These are phyloP conservation scores for Aspergillus ibericus DNA, from an alignment of 2,329 filamentous ascomycete species.

Conservation along the genomic window DNA sequence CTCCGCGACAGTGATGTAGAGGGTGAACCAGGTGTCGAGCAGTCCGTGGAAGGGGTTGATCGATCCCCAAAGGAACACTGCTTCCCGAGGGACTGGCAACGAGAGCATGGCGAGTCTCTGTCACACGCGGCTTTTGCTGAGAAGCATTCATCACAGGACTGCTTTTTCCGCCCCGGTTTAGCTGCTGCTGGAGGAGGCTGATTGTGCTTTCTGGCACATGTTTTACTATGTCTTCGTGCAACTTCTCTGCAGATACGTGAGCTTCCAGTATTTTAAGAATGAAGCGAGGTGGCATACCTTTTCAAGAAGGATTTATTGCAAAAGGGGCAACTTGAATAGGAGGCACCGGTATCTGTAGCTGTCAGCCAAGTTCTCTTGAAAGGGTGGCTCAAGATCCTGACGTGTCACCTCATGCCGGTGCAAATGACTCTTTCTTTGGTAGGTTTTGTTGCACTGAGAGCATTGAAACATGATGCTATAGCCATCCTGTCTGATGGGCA, in stretches of 20 bases:
- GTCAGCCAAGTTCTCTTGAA: not conserved
- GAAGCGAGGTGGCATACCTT: constrained; percentile 15
- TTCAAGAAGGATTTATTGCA: constrained; percentile 33
- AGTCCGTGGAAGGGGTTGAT: not conserved
- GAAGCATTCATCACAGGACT: constrained; percentile 31
- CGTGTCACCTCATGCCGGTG: constrained; percentile 31
- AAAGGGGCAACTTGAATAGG: constrained; percentile 27
- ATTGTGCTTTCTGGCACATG: constrained; percentile 31
- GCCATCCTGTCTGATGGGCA: not conserved
- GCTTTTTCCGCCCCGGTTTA: constrained; percentile 31
- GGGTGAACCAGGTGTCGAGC: constrained; percentile 1
- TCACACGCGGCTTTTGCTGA: constrained; percentile 29
- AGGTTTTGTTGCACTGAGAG: constrained; percentile 29
- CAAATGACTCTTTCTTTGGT: constrained; percentile 31
- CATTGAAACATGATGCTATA: constrained; percentile 27
- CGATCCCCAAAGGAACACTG: constrained; percentile 21
- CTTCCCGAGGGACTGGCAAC: constrained; percentile 22
- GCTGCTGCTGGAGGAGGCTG: constrained; percentile 27
- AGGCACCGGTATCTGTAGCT: constrained; percentile 25
- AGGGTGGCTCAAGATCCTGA: constrained; percentile 11
- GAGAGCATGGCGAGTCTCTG: constrained; percentile 24
- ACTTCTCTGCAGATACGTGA: constrained; percentile 24
- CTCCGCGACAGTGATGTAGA: constrained; percentile 8
- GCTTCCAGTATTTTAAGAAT: not conserved
- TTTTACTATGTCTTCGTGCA: constrained; percentile 30